phyloP scores from a whole-genome alignment of 2,329 filamentous ascomycete species.

The Aspergillus niger region DNA sequence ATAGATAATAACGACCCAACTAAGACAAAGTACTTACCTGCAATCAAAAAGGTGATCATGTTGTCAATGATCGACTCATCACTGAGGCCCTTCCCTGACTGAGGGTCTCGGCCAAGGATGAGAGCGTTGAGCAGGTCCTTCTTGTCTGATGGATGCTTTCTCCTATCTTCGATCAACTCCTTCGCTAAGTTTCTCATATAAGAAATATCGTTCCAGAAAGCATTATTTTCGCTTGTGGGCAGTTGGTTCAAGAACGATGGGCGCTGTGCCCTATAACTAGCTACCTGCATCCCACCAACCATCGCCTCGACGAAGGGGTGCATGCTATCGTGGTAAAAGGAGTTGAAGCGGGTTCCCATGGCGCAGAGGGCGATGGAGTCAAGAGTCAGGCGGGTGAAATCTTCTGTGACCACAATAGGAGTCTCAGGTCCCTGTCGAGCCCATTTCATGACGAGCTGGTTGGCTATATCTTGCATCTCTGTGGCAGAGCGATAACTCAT shows the following conservation, averaged over 20 bases:
- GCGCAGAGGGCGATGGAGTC: slow-evolving; percentile 71
- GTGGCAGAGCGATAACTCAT: neutral
- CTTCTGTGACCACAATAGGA: slow-evolving; percentile 63
- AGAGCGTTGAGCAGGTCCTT: slow-evolving; percentile 72
- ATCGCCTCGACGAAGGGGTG: slow-evolving; percentile 72
- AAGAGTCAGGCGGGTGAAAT: slow-evolving; percentile 72
- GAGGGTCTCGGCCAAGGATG: slow-evolving; percentile 66
- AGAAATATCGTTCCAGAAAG: slow-evolving; percentile 35
- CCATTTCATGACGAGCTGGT: slow-evolving; percentile 46
- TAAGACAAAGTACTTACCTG: slow-evolving; percentile 42
- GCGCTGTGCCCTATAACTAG: slow-evolving; percentile 53
- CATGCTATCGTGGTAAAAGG: slow-evolving; percentile 67
- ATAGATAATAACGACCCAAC: neutral
- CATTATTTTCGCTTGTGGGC: slow-evolving; percentile 37
- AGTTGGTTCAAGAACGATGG: slow-evolving; percentile 51
- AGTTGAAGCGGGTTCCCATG: slow-evolving; percentile 75
- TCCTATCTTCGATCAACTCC: slow-evolving; percentile 63
- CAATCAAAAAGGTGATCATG: slow-evolving; percentile 72
- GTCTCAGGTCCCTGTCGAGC: slow-evolving; percentile 54
- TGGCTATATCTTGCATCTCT: slow-evolving; percentile 45
- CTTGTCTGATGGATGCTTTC: slow-evolving; percentile 56
- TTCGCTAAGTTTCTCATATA: slow-evolving; percentile 58
- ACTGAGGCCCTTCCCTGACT: slow-evolving; percentile 65
- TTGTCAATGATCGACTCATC: slow-evolving; percentile 68
- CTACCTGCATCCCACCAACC: slow-evolving; percentile 63